phyloP scores from a whole-genome alignment of 331 rosid genomes.

The Malus hybrid region DNA sequence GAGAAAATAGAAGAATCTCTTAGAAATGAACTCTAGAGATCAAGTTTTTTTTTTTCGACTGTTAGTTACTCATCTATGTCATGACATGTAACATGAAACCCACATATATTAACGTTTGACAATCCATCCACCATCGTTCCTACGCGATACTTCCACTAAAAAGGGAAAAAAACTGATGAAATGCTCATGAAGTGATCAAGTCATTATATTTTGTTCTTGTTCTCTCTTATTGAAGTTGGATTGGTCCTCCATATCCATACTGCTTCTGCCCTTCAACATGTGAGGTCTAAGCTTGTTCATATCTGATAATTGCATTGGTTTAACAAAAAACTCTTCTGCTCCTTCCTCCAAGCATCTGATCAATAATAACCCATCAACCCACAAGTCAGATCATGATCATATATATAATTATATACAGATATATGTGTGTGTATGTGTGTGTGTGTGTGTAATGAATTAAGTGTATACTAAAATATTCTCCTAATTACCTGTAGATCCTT shows the following conservation, averaged over 20 bases:
- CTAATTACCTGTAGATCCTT: constrained; percentile 65
- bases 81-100: neutral
- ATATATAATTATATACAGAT: too few species aligned
- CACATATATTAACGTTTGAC: neutral
- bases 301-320: constrained; percentile 77
- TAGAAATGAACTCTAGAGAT: neutral
- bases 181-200: neutral
- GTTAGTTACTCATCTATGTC: neutral
- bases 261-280: constrained; percentile 37
- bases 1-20: neutral
- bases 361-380: neutral
- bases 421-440: too few species aligned
- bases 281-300: constrained; percentile 71
- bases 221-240: constrained; percentile 21
- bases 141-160: neutral
- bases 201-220: constrained; percentile 23
- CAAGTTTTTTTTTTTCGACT: neutral
- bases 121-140: neutral
- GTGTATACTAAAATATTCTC: neutral
- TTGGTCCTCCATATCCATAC: constrained; percentile 31
- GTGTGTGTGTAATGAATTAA: neutral
- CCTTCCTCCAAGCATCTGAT: constrained; percentile 92
- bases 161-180: neutral
- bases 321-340: constrained; percentile 80
- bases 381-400: constrained; percentile 8